Percentiles rank a stretch among this genome's conserved stretches.
These are phyloP conservation scores for Scleroderma citrinum DNA, from an alignment of 768 basidiomycete genomes.

Conservation along the genomic window DNA sequence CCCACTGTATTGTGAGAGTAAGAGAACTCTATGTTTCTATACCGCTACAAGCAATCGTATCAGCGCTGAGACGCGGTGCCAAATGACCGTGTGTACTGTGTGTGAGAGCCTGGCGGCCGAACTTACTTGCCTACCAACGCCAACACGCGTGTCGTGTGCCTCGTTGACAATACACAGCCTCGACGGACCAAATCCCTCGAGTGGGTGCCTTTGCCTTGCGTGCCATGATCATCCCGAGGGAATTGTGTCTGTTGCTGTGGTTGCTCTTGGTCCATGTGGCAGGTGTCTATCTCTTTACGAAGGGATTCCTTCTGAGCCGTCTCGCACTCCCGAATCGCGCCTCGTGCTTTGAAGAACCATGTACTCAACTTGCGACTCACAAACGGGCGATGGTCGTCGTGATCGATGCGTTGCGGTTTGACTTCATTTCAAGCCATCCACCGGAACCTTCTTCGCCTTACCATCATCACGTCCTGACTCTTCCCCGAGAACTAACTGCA, in stretches of 20 bases:
- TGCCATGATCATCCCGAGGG: slow-evolving; percentile 12
- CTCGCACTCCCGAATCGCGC: slow-evolving; percentile 24
- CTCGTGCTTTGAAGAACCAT: slow-evolving; percentile 53
- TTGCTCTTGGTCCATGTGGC: slow-evolving; percentile 63
- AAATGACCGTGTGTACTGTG: too few relatives aligned
- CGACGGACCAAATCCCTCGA: too few relatives aligned
- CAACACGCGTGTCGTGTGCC: too few relatives aligned
- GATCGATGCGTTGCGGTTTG: slow-evolving; percentile 90
- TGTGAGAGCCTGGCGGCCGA: too few relatives aligned
- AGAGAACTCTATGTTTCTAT: too few relatives aligned
- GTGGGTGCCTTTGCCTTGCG: background rate
- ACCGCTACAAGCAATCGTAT: too few relatives aligned
- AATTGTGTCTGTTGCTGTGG: slow-evolving; percentile 41
- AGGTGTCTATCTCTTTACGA: slow-evolving; percentile 85
- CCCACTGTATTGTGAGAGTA: too few relatives aligned
- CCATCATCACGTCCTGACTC: slow-evolving; percentile 77
- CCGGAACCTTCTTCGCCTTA: slow-evolving; percentile 50
- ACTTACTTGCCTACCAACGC: too few relatives aligned
- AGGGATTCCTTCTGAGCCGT: slow-evolving; percentile 87
- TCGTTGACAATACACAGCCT: too few relatives aligned
- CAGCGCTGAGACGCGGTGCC: too few relatives aligned
- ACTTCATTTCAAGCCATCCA: slow-evolving; percentile 78
- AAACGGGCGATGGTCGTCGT: slow-evolving; percentile 77
- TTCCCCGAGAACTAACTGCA: slow-evolving; percentile 68
- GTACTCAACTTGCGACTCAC: slow-evolving; percentile 49